Conservation (phyloP, 257 asterid species). For the Thymus mandschuricus region DNA sequence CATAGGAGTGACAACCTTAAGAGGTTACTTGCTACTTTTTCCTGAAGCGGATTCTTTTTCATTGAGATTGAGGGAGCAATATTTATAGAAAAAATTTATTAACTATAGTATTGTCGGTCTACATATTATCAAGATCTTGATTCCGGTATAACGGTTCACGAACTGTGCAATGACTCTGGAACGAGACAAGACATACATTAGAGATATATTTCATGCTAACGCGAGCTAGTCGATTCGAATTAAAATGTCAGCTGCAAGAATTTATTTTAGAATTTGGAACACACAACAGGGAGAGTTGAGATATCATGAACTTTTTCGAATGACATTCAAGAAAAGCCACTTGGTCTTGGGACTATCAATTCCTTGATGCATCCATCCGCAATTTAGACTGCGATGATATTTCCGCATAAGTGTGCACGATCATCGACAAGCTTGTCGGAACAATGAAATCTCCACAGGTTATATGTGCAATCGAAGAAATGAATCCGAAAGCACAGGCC, state of each 20-base stretch:
- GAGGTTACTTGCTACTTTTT: no score
- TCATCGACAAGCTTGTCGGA: background rate
- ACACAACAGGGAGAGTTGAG: background rate
- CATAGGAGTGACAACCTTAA: no score
- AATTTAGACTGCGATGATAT: background rate
- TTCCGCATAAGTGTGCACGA: background rate
- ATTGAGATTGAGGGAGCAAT: no score
- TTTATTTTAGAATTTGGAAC: background rate
- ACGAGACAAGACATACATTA: no score
- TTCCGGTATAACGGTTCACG: no score
- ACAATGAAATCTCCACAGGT: constrained; percentile 18
- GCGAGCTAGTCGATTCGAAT: background rate
- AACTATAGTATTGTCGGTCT: no score
- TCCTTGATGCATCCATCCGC: background rate
- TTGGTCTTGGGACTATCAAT: background rate
- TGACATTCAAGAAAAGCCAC: background rate
- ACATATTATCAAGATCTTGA: no score
- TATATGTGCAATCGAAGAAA: constrained; percentile 16
- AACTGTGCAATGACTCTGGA: no score
- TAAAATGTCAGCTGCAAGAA: background rate
- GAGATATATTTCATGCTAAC: no score
- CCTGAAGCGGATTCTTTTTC: no score
- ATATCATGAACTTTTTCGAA: background rate
- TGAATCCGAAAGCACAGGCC: constrained; percentile 42
- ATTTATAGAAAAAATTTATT: no score